Base-by-base conservation (phyloP, 2,329 filamentous ascomycete genomes). In the Botryotinia calthae region DNA sequence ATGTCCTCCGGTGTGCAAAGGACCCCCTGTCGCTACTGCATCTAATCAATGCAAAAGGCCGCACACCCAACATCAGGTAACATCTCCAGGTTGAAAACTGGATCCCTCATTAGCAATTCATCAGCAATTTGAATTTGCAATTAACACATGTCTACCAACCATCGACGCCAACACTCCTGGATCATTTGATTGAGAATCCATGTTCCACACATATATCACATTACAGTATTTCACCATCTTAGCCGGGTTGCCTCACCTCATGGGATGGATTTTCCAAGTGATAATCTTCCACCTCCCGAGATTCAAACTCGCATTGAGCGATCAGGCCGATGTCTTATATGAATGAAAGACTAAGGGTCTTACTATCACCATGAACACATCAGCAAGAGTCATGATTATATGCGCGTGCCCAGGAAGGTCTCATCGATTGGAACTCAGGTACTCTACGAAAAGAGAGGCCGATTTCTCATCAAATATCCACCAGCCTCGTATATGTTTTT, bases 1-100 rank as follows among this genome's bases (percentile, higher is more conserved):
- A 71, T 66, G 70, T 66, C 70, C 70, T 66, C 70, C 51, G 46
- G 46, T 71, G 46, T 71, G 42, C 51, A 65, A 71, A 66, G 20
- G 37, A 34, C 59, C 75, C 73, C 74, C 65, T 73, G 74, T 71
- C 54, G 48, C 63, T 72, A 73, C 74, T 74, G 62, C 73, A 73
- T 72, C 65, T 70, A 70, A 72, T 70, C 67, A 74, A 73, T 76
- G 73, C 74, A 74, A 71, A 71, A n/a, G 70, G 54, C 72, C 73
- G 73, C 72, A 73, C 65, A 65, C 62, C 65, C 72, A 75, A 72
- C 63, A 71, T 70, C 71, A 72, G 65, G 71, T 72, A 72, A 69
- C 63, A 72, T 72, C 72, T 73, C 70, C 58, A 73, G 69, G 48
- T 73, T 74, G 70, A 75, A 51, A 59, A 72, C 54, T 72, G 71